Conservation (phyloP, 2,329 filamentous ascomycete species). For the Curvularia hawaiiensis region DNA sequence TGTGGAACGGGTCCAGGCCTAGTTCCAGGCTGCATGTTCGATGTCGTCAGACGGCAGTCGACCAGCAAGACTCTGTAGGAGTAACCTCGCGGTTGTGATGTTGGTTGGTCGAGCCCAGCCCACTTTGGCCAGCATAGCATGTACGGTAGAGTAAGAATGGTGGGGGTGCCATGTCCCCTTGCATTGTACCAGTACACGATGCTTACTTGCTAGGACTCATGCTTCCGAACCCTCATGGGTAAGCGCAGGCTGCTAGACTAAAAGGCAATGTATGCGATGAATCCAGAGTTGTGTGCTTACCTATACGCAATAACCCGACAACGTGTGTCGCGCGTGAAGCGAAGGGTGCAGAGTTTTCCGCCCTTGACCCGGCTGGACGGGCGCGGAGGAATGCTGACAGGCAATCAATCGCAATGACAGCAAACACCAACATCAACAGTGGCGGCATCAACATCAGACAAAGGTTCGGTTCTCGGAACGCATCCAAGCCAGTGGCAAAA, state of each 20-base stretch:
- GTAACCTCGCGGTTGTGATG: constrained; percentile 5
- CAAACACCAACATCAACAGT: neutral
- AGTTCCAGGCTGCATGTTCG: constrained; percentile 6
- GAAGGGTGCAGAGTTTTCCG: constrained; percentile 26
- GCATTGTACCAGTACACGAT: constrained; percentile 14
- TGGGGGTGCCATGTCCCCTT: constrained; percentile 12
- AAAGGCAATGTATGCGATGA: constrained; percentile 11
- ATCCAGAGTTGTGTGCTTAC: constrained; percentile 4
- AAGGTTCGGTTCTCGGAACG: constrained; percentile 13
- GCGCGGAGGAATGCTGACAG: constrained; percentile 24
- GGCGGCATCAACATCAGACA: constrained; percentile 11
- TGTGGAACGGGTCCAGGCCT: constrained; percentile 3
- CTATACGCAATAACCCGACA: constrained; percentile 25
- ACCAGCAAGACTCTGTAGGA: neutral
- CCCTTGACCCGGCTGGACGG: constrained; percentile 30
- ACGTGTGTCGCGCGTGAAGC: constrained; percentile 28
- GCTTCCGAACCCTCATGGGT: neutral
- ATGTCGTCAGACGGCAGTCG: constrained; percentile 14
- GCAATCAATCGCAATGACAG: neutral
- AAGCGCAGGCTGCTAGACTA: constrained; percentile 5
- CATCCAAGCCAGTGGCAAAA: constrained; percentile 17
- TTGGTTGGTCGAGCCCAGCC: constrained; percentile 1
- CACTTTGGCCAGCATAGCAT: constrained; percentile 1
- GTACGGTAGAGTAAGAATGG: neutral
- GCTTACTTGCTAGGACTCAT: neutral